Evolutionary conservation across 2,329 filamentous ascomycete species (phyloP).

Genomic region (Seiridium unicorne): DNA sequence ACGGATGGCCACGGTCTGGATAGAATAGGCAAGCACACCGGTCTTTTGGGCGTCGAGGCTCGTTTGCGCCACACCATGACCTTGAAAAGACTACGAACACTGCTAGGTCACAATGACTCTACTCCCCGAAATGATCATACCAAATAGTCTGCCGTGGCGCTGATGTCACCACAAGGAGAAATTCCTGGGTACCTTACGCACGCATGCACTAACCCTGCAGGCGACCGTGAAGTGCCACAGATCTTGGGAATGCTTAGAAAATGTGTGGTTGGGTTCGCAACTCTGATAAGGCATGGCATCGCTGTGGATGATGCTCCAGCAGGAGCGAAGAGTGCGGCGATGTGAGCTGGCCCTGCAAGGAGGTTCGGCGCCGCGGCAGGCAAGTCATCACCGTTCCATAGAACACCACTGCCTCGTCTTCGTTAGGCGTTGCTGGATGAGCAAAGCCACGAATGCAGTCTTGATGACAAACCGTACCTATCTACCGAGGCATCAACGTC

Average conservation of each 20-base stretch:
- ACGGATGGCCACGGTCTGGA: too few relatives aligned
- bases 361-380: not conserved
- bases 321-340: not conserved
- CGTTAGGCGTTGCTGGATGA: not conserved
- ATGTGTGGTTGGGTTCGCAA: not conserved
- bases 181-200: conserved; percentile 1
- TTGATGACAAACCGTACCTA: not conserved
- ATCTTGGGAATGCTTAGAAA: not conserved
- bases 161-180: conserved; percentile 1
- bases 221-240: not conserved
- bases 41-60: too few relatives aligned
- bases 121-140: not conserved
- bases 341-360: not conserved
- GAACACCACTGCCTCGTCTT: not conserved
- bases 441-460: not conserved
- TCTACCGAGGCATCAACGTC: not conserved
- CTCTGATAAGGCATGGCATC: not conserved
- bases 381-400: not conserved
- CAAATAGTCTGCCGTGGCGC: not conserved
- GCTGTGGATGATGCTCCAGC: not conserved
- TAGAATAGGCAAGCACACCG: too few relatives aligned
- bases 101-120: not conserved
- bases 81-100: not conserved
- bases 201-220: conserved; percentile 1
- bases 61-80: not conserved